These are phyloP conservation scores for Kregervanrija pseudodelftensis DNA, from an alignment of 805 yeast genomes.

Conservation along the genomic window DNA sequence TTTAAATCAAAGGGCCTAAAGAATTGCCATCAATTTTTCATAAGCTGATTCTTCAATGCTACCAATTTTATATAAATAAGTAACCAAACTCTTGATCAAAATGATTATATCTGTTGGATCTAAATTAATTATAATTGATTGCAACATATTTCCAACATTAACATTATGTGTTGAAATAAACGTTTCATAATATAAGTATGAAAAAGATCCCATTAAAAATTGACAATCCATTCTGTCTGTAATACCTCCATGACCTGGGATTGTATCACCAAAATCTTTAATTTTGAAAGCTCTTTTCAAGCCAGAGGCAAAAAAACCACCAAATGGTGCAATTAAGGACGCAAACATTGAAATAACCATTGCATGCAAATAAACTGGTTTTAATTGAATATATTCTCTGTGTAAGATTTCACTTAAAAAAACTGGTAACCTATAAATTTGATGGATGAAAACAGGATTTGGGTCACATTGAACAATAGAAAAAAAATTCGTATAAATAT, in stretches of 20 bases:
- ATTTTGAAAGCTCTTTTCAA: conserved; percentile 92
- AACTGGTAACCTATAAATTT: conserved; percentile 67
- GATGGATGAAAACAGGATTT: conserved; percentile 85
- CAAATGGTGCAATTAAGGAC: conserved; percentile 94
- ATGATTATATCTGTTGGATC: conserved; percentile 57
- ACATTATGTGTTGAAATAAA: conserved; percentile 70
- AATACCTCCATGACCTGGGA: conserved; percentile 98
- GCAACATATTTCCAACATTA: conserved; percentile 69
- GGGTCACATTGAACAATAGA: conserved; percentile 67
- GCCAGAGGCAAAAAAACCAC: conserved; percentile 98
- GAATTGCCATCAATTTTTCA: conserved; percentile 21
- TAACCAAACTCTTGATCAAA: conserved; percentile 51
- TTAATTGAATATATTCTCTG: conserved; percentile 48
- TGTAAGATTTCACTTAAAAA: conserved; percentile 41
- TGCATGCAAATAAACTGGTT: conserved; percentile 89
- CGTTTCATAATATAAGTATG: conserved; percentile 87
- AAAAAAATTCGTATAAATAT: conserved; percentile 37
- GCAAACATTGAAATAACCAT: conserved; percentile 87
- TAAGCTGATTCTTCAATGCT: conserved; percentile 30
- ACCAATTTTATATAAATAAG: conserved; percentile 42
- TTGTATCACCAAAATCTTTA: conserved; percentile 96
- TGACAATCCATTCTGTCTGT: conserved; percentile 98
- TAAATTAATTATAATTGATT: conserved; percentile 66
- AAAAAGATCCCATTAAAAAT: conserved; percentile 93
- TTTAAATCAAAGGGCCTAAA: conserved; percentile 1